Base-by-base conservation (phyloP, 306 rosid species). In the Benincasa hispida region DNA sequence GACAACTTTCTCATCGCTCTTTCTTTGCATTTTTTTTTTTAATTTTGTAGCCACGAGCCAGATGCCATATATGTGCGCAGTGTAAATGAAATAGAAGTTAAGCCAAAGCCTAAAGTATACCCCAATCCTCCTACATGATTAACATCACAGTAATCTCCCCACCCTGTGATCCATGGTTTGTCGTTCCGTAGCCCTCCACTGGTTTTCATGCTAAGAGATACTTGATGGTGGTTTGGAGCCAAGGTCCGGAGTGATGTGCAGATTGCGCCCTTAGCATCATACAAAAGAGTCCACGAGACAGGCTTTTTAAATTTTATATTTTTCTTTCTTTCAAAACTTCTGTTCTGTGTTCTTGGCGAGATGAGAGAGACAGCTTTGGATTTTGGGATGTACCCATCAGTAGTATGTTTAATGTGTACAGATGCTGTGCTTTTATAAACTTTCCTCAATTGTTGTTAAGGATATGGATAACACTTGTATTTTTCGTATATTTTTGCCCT, bases 81-180 rank as follows among this genome's bases (percentile, higher is more conserved):
- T 28, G 91, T 95, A 80, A 92, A 95, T 67, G 99, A 95, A 84
- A 90, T 95, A 62, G 99, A 95, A 81, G 99, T 95, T 67, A 95
- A 95, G 87, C 99, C 99, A 28, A 94, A 94, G 84, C 98, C 99
- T 45, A 94, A 94, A 84, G 99, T 86, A 79, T 89, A 83, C 86
- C 93, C 92, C 28, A 89, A 87, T 81, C 84, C 92, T 39, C 86
- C 90, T 11, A 90, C 89, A 10, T 89, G 83, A 84, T 5, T 41
- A 21, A 37, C 58, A 28, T 76, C 61, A 22, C 79, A 47, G 79
- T 61, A 61, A 51, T 35, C 65, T 50, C 63, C 14, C 14, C n/a
- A n/a, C n/a, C n/a, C 35, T 77, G 61, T 34, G 53, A 48, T 62
- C 62, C 51, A 63, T 32, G 39, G 39, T 10, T 61, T 22, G 27